Evolutionary conservation across 2,329 filamentous ascomycete species (phyloP), one percentile per base, ranked within the genome.

Genomic region (Epichloe hybrida): DNA sequence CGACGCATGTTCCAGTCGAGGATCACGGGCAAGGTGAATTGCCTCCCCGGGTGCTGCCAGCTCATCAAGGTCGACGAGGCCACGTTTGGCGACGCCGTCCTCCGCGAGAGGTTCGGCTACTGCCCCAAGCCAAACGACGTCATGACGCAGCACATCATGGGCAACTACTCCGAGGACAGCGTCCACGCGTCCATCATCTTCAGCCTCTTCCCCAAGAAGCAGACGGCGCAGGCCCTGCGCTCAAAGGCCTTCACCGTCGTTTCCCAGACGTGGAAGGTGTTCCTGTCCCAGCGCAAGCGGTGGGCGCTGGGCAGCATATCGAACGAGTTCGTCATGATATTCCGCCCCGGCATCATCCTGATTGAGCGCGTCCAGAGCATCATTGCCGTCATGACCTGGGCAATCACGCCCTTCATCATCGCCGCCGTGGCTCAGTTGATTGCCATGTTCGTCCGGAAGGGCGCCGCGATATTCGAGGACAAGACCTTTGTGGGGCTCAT

Each of bases 131-230:
- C 69, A n/a, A 72, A 70, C 48, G 72, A 75, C 50, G 63, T 68
- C 43, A 69, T 75, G 63, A 70, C 72, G 7, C 66, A 66, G 56
- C 72, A 73, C 48, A 72, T 75, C 54, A 71, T 72, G 58, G 72
- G 70, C 12, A 71, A 68, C 17, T 72, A 72, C 39, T 73, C 70
- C 3, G 73, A 75, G 52, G 72, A 75, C 48, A 68, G 69, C 45
- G 74, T 74, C 53, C 72, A 75, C 50, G 71, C 71, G 2, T 71
- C 68, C 53, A 68, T 73, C 54, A 71, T 75, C 55, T 69, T 74
- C 49, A 72, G 70, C 52, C 61, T 69, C 11, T 71, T 67, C 53
- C 71, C 72, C 0, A 57, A 67, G 21, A 68, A 67, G 34, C 66
- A 67, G 46, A 75, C 71, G 0, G 66, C 70, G 0, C 72, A 75